Base-by-base conservation (phyloP, 148 eudicot genomes). In the Arbutus unedo region DNA sequence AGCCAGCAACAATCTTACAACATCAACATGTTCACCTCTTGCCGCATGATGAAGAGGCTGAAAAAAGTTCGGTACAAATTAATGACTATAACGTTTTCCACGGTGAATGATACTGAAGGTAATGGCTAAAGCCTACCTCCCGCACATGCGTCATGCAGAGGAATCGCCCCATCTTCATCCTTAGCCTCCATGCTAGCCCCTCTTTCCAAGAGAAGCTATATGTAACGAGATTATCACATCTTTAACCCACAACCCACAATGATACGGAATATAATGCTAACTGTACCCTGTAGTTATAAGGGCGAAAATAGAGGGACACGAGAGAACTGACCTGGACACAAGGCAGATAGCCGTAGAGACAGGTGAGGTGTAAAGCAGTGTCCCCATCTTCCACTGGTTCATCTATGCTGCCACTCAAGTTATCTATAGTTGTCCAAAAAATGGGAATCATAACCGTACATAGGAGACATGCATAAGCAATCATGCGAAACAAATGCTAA, bases 31-130 rank as follows among this genome's bases (percentile, higher is more conserved):
- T 82, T 96, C 99, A 59, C 99, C 98, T 86, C 97, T 90, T 21
- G 98, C 94, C 21, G 99, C 99, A 84, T 96, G 98, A 91, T 96
- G 99, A 87, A 96, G 99, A 81, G 99, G 99, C 99, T 96, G 84
- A 57, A 0, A 57, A 57, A 4, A 18, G 48, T 56, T 47, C 38
- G 41, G 68, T 60, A 78, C 16, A 77, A 49, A 78, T 80, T 83
- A 44, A 78, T 62, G 25, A 68, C 1, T 1, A 16, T 15, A 2
- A 19, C 38, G 38, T 31, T 31, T 31, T 31, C 38, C 38, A 31
- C 38, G 70, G 16, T 60, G 80, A 3, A 41, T 16, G 41, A 66
- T 14, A 50, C 47, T 81, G 53, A 6, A 60, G 60, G 25, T 6
- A 66, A 21, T 50, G 77, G 25, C 19, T 41, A 88, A 81, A 78